A percentile compares a stretch with the other conserved stretches of the same genome.
Evolutionary conservation across 768 basidiomycete genomes (phyloP).

Genomic region (Lactarius indigo): DNA sequence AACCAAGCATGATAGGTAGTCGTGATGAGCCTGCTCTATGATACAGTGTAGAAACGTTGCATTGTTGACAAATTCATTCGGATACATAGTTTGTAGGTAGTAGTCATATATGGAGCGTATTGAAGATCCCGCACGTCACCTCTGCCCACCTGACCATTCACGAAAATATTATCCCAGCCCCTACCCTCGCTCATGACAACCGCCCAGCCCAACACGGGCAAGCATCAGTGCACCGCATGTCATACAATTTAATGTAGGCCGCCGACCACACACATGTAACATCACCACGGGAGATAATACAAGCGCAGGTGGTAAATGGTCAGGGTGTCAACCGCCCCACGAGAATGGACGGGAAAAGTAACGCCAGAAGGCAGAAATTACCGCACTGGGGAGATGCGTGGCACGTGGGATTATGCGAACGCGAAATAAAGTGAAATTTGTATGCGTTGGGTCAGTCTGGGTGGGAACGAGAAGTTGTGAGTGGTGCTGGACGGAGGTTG

Average conservation of each 20-base stretch:
- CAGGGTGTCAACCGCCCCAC: too few species aligned
- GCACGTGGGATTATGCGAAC: conserved; percentile 39
- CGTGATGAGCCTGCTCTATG: neutral
- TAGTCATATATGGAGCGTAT: neutral
- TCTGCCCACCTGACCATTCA: neutral
- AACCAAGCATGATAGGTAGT: neutral
- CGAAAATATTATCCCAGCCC: neutral
- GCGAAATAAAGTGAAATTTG: too few species aligned
- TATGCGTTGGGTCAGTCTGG: too few species aligned
- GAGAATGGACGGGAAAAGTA: too few species aligned
- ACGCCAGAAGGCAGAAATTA: too few species aligned
- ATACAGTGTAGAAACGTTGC: neutral
- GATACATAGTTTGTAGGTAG: neutral
- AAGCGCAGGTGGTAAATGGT: too few species aligned
- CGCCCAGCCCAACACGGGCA: neutral
- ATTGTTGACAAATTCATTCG: neutral
- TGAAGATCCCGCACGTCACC: neutral
- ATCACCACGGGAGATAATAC: too few species aligned
- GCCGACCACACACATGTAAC: too few species aligned
- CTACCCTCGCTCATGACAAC: neutral
- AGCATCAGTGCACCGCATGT: neutral
- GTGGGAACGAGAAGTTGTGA: too few species aligned
- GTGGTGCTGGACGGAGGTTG: too few species aligned
- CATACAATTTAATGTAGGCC: too few species aligned
- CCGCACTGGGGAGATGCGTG: too few species aligned